Base-by-base conservation (phyloP, 208 protist species). In the Trypanosoma brucei region DNA sequence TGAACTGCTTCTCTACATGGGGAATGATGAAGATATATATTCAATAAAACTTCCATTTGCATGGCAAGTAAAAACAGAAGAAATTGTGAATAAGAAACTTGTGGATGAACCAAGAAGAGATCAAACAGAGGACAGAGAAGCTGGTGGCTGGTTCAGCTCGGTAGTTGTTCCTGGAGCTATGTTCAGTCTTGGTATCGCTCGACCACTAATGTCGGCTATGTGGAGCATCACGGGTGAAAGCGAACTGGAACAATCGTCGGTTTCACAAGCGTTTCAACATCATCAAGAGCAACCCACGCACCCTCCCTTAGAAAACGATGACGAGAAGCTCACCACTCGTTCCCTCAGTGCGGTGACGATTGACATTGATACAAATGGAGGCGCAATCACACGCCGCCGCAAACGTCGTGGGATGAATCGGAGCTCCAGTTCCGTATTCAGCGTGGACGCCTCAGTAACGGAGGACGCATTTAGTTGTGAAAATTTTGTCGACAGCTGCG, bases 11-110 rank as follows among this genome's bases (percentile, higher is more conserved):
- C 67, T 86, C 22, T 69, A 74, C 31, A 35, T 67, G 14, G 66
- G 48, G 3, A 55, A 72, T 9, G 46, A 61, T 2, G 76, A 82
- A 35, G 52, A 51, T 3, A 66, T 86, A 39, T 66, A 82, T 46
- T 77, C 68, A 14, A 70, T 86, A 42, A 58, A 59, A 55, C 63
- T 86, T 2, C 79, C 79, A 0, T 79, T 86, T 61, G n/a, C 34
- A 5, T 59, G 67, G 37, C 7, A 33, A 55, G 31, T 45, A 8
- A 37, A 36, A 30, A 7, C 68, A 57, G 38, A 4, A 4, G 0
- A 7, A 48, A 4, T 11, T 11, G n/a, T 30, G 13, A 2, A 46
- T 39, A 22, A 14, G 31, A 39, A 62, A 39, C 13, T 5, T 34
- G 39, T 14, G 54, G 57, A 37, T 35, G 33, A 58, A 45, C 11